Evolutionary conservation across 2,329 filamentous ascomycete species (phyloP).

Genomic region (Hypoxylon sp.): DNA sequence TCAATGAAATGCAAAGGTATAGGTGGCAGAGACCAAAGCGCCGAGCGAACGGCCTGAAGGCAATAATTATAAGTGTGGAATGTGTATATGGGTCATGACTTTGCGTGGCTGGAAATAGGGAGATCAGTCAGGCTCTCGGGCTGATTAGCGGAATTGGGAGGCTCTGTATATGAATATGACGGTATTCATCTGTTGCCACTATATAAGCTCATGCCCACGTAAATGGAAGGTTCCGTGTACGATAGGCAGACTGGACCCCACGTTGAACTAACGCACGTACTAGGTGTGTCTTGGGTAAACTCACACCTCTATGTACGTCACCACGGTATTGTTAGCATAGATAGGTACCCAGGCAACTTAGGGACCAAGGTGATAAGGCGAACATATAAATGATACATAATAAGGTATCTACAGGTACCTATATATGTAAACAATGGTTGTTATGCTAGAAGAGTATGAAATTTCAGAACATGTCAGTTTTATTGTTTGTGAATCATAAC

Average conservation of each 20-base stretch:
- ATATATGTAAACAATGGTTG: too few relatives aligned
- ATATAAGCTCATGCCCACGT: constrained; percentile 8
- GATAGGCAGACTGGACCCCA: background rate
- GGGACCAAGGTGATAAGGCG: background rate
- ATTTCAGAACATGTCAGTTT: too few relatives aligned
- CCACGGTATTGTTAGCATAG: too few relatives aligned
- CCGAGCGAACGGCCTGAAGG: background rate
- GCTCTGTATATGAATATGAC: constrained; percentile 31
- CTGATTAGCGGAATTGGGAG: constrained; percentile 17
- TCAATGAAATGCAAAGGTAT: constrained; percentile 3
- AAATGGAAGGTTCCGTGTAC: background rate
- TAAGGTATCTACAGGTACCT: too few relatives aligned
- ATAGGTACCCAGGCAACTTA: too few relatives aligned
- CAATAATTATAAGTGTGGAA: constrained; percentile 20
- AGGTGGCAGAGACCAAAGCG: background rate
- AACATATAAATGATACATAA: background rate
- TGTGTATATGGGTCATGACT: constrained; percentile 8
- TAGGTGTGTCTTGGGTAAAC: background rate
- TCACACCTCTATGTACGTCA: background rate
- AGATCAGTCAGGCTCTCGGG: constrained; percentile 7
- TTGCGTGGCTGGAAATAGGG: constrained; percentile 15
- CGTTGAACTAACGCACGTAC: background rate
- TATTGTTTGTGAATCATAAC: too few relatives aligned
- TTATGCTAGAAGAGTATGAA: too few relatives aligned
- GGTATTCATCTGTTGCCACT: constrained; percentile 27